Evolutionary conservation across 1,139 yeast species (phyloP).

Genomic region (Petasospora rhodanensis): DNA sequence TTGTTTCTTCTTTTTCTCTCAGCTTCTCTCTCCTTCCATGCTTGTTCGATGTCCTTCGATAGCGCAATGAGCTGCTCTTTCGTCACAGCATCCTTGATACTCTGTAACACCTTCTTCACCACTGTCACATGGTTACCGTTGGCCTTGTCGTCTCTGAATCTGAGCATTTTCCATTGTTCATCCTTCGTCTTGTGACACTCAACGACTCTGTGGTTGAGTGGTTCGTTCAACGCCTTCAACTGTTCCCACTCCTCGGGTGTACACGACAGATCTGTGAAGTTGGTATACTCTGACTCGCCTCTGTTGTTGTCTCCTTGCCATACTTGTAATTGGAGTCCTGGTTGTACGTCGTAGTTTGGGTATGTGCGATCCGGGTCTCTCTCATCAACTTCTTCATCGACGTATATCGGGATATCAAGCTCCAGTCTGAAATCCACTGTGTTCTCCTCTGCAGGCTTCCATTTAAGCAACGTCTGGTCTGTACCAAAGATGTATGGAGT

Average conservation of each 20-base stretch:
- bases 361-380: constrained; percentile 72
- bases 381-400: constrained; percentile 67
- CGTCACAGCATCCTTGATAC: constrained; percentile 82
- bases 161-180: constrained; percentile 69
- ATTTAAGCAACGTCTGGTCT: constrained; percentile 74
- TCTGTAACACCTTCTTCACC: constrained; percentile 74
- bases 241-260: constrained; percentile 78
- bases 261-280: constrained; percentile 60
- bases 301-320: constrained; percentile 67
- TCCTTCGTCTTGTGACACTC: constrained; percentile 62
- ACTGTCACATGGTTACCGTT: constrained; percentile 82
- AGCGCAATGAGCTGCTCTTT: constrained; percentile 60
- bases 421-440: constrained; percentile 82
- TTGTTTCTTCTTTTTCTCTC: constrained; percentile 6
- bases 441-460: constrained; percentile 97
- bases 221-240: constrained; percentile 65
- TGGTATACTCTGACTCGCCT: constrained; percentile 42
- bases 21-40: constrained; percentile 10
- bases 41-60: constrained; percentile 9
- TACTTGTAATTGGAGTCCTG: constrained; percentile 57
- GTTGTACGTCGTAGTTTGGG: constrained; percentile 77
- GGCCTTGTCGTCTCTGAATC: constrained; percentile 90
- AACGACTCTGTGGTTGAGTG: constrained; percentile 84
- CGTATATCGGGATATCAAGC: constrained; percentile 58
- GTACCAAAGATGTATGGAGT: constrained; percentile 88